phyloP scores from a whole-genome alignment of 768 basidiomycete species.

The Clavulina sp. region DNA sequence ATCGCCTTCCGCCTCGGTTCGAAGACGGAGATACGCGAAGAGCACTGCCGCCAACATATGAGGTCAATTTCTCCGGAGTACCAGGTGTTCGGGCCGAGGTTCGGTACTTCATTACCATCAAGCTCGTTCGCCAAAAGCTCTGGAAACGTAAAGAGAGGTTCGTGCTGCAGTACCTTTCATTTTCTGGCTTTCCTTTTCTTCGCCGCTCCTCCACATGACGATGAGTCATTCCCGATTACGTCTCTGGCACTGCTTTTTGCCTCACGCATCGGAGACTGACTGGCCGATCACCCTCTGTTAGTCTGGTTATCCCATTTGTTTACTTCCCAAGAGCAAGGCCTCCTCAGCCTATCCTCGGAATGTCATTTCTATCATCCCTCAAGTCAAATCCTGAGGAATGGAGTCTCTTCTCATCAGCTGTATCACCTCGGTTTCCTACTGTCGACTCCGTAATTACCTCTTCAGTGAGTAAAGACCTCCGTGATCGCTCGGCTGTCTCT shows the following conservation, averaged over 20 bases:
- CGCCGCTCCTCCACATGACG: too few species aligned
- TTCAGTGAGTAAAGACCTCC: background rate
- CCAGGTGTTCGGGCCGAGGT: conserved; percentile 7
- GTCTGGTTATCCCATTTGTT: conserved; percentile 4
- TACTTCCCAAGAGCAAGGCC: conserved; percentile 7
- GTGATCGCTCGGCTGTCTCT: background rate
- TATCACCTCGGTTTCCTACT: conserved; percentile 3
- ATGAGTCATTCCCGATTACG: too few species aligned
- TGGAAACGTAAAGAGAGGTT: conserved; percentile 7
- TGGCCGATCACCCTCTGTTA: background rate
- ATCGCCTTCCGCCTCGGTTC: background rate
- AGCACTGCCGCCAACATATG: conserved; percentile 7
- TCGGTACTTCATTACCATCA: conserved; percentile 7
- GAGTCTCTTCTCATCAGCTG: conserved; percentile 5
- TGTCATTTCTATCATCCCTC: conserved; percentile 7
- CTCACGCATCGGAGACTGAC: background rate
- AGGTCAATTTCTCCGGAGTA: conserved; percentile 6
- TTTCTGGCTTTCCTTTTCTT: background rate
- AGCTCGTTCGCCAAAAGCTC: conserved; percentile 4
- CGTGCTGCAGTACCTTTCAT: background rate
- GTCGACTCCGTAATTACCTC: background rate
- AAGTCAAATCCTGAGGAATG: conserved; percentile 10
- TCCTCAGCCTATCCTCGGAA: conserved; percentile 3
- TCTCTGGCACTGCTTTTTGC: too few species aligned
- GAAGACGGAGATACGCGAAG: conserved; percentile 1